A percentile compares a stretch with the other conserved stretches of the same genome.
Evolutionary conservation across 2,329 filamentous ascomycete species (phyloP).

Genomic region (Penicillium sp.): DNA sequence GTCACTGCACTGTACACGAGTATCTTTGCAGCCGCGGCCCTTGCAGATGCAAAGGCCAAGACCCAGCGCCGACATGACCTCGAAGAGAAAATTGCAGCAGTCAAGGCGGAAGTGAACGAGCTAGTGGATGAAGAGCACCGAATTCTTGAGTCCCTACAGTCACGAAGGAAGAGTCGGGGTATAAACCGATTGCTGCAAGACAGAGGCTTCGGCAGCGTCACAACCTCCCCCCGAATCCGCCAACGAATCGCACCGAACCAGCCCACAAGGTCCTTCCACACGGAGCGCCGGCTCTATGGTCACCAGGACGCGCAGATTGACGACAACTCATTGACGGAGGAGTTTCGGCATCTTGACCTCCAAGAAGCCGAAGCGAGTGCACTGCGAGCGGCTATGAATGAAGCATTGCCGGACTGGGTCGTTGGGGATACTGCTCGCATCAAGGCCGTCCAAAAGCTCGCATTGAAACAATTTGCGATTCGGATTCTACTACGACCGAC

Average conservation of each 20-base stretch:
- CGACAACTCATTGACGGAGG: conserved; percentile 18
- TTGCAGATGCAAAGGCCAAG: conserved; percentile 50
- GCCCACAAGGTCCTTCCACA: conserved; percentile 30
- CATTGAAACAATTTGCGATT: conserved; percentile 48
- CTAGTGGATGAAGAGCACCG: conserved; percentile 48
- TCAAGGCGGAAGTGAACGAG: conserved; percentile 50
- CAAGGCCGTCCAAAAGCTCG: conserved; percentile 48
- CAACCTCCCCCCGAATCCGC: conserved; percentile 20
- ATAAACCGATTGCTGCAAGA: conserved; percentile 32
- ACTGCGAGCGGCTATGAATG: conserved; percentile 21
- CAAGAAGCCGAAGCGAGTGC: conserved; percentile 18
- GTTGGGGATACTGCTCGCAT: conserved; percentile 38
- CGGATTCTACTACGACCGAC: conserved; percentile 47
- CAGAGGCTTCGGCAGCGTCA: conserved; percentile 35
- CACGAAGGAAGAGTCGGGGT: conserved; percentile 29
- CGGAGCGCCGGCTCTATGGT: conserved; percentile 17
- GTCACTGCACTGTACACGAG: conserved; percentile 53
- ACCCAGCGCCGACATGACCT: conserved; percentile 47
- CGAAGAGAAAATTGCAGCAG: conserved; percentile 51
- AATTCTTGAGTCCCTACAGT: conserved; percentile 41
- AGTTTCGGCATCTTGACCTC: conserved; percentile 9
- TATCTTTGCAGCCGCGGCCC: conserved; percentile 50
- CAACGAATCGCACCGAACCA: conserved; percentile 21
- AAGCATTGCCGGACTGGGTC: conserved; percentile 37
- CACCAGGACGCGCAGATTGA: conserved; percentile 14